Base-by-base conservation (phyloP, 805 yeast species). In the Komagataella mondaviorum region DNA sequence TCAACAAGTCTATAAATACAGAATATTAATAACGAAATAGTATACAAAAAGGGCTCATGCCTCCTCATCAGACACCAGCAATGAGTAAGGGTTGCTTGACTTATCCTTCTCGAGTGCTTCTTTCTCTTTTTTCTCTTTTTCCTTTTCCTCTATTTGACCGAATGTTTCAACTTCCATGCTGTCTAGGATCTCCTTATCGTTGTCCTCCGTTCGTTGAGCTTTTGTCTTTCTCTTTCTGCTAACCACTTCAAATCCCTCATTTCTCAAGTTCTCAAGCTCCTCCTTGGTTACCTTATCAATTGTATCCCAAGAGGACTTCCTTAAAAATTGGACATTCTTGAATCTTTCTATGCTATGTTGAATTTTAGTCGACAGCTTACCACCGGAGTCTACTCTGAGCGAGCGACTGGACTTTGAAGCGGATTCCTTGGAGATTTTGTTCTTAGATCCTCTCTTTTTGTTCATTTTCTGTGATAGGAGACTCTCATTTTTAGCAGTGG, bases 251-350 rank as follows among this genome's bases (percentile, higher is more conserved):
- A 61, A 47, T 71, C 76, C 59, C 67, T 78, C 55, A 78, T 80
- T 59, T 70, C 78, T 17, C 69, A 30, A 10, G 4, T 30, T 30
- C 14, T 86, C 57, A 73, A 80, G 52, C 54, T 65, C 46, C 23
- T 64, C 63, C 52, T 62, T 72, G 8, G 80, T 73, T 30, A 64
- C 63, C 53, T 75, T 69, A 60, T 83, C 85, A 51, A 83, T 81
- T 47, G 72, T 68, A 49, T 83, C 89, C 93, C 91, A 85, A 14
- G 79, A 83, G 0, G 86, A 68, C 62, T 83, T 84, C 64, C 93
- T 73, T 8, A 83, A 71, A 18, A 64, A 68, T 57, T 78, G 83
- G 24, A 84, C 80, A 56, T 70, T 76, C 57, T 72, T 81, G 20
- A 87, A 82, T 60, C 88, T 75, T 48, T 74, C 73, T 23, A 81